These are phyloP conservation scores for Lactarius pseudohatsudake DNA, from an alignment of 768 basidiomycete genomes.

Conservation along the genomic window DNA sequence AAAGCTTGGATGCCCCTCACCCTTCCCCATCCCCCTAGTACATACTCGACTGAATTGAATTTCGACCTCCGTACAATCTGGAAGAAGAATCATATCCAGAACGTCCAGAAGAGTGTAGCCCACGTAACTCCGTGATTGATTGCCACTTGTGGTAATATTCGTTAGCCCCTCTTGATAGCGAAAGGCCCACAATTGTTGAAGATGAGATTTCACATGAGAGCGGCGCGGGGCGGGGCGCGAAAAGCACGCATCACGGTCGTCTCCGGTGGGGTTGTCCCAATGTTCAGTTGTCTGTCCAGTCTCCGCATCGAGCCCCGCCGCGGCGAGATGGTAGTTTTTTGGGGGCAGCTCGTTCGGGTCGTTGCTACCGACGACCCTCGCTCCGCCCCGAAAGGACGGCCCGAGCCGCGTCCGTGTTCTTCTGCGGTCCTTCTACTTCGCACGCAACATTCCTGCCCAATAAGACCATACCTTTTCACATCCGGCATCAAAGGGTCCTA, in stretches of 20 bases:
- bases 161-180: not conserved
- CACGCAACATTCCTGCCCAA: not conserved
- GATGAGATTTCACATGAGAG: conserved; percentile 7
- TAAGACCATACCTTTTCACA: too few species aligned
- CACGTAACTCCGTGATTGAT: conserved; percentile 17
- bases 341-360: not conserved
- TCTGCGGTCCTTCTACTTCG: not conserved
- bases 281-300: conserved; percentile 13
- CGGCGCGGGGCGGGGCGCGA: not conserved
- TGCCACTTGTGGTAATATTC: not conserved
- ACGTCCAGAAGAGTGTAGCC: not conserved
- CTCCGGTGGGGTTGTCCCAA: conserved; percentile 6
- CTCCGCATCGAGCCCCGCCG: not conserved
- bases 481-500: too few species aligned
- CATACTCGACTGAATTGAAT: not conserved
- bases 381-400: not conserved
- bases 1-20: not conserved
- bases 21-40: not conserved
- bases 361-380: not conserved
- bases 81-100: not conserved
- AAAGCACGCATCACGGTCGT: not conserved
- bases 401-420: not conserved
- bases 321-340: not conserved
- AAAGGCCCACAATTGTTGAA: not conserved
- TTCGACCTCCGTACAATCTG: not conserved